phyloP scores from a whole-genome alignment of 1,284 basidiomycete genomes.

The Puccinia triticina region DNA sequence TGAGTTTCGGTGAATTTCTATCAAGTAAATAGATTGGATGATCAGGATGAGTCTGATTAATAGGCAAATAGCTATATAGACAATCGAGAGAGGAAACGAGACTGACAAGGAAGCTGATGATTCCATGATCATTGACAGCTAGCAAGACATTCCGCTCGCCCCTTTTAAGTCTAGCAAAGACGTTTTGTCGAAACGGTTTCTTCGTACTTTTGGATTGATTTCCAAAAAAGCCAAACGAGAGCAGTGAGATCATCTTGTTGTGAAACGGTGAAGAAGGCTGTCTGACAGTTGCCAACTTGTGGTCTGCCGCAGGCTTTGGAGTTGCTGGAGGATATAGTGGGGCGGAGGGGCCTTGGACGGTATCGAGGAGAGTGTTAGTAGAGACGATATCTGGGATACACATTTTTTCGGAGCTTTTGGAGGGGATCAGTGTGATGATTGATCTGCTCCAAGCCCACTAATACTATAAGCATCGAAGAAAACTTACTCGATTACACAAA shows the following conservation, averaged over 20 bases:
- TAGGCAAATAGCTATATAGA: neutral
- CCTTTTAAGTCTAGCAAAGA: conserved; percentile 44
- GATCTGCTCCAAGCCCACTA: no score
- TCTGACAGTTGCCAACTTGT: neutral
- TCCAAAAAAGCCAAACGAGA: neutral
- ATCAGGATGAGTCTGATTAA: neutral
- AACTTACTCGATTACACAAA: conserved; percentile 50
- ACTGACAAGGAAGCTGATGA: conserved; percentile 48
- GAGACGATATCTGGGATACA: conserved; percentile 21
- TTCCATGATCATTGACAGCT: conserved; percentile 47
- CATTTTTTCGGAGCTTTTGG: conserved; percentile 39
- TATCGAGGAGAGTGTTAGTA: conserved; percentile 24
- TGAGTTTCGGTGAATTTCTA: conserved; percentile 50
- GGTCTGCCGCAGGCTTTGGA: neutral
- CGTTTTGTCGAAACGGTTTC: conserved; percentile 31
- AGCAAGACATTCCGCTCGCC: conserved; percentile 35
- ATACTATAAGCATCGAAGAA: neutral
- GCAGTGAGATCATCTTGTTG: neutral
- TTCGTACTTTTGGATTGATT: neutral
- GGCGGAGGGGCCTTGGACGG: conserved; percentile 7
- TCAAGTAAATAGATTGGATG: neutral
- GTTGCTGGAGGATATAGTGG: neutral
- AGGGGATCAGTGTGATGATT: neutral
- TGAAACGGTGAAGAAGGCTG: neutral
- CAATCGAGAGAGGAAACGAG: neutral